A percentile compares a stretch with the other conserved stretches of the same genome.
Evolutionary conservation across 805 yeast genomes (phyloP).

Genomic region (Nakazawaea siamensis): DNA sequence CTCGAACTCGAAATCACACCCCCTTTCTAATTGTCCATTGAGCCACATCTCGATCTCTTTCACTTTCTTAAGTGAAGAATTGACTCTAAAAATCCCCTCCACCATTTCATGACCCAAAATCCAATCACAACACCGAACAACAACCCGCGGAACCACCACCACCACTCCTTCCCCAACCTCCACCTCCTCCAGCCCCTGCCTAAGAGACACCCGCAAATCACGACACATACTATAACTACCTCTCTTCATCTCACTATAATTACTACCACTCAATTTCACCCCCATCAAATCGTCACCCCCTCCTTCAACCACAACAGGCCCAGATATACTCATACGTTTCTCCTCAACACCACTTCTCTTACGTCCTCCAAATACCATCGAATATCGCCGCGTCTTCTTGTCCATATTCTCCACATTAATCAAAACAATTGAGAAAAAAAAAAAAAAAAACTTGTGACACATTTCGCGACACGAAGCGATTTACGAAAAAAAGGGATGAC

Average conservation of each 20-base stretch:
- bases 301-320: no score
- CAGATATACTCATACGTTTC: no score
- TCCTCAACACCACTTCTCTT: no score
- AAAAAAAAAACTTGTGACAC: no score
- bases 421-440: no score
- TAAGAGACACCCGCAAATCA: slow-evolving; percentile 1
- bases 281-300: no score
- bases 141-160: slow-evolving; percentile 20
- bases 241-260: slow-evolving; percentile 4
- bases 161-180: not conserved
- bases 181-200: not conserved
- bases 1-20: slow-evolving; percentile 11
- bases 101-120: slow-evolving; percentile 16
- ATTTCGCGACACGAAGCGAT: no score
- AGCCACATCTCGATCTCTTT: slow-evolving; percentile 20
- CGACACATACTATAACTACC: slow-evolving; percentile 4
- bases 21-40: slow-evolving; percentile 8
- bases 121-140: slow-evolving; percentile 23
- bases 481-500: no score
- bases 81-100: slow-evolving; percentile 29
- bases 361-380: no score
- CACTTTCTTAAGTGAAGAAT: slow-evolving; percentile 25
- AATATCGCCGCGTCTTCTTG: no score
- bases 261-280: no score
- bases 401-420: no score